These are phyloP conservation scores for Malus hybrid DNA, from an alignment of 331 rosid genomes.

Conservation along the genomic window DNA sequence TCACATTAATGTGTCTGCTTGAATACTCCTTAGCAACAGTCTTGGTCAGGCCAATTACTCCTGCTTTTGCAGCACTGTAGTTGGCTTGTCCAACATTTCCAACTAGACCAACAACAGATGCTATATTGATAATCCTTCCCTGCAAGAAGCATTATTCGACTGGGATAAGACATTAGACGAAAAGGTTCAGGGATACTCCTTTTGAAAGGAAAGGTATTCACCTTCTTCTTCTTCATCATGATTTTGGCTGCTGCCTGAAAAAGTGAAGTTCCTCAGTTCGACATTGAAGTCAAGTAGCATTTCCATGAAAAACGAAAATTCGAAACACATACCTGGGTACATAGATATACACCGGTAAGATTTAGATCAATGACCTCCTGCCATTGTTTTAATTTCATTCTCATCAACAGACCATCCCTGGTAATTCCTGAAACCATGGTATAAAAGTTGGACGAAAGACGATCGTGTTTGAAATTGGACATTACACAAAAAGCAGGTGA, in stretches of 20 bases:
- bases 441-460: constrained; percentile 1
- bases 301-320: neutral
- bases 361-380: constrained; percentile 91
- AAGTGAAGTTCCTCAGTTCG: constrained; percentile 21
- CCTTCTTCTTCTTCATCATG: constrained; percentile 96
- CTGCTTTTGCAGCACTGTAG: constrained; percentile 98
- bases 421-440: constrained; percentile 66
- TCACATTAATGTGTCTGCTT: constrained; percentile 81
- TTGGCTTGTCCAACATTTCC: constrained; percentile 96
- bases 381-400: constrained; percentile 94
- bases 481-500: neutral
- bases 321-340: constrained; percentile 57
- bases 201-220: constrained; percentile 13
- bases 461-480: neutral
- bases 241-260: constrained; percentile 85
- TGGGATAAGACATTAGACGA: neutral
- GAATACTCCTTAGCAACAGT: constrained; percentile 83
- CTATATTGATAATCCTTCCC: constrained; percentile 94
- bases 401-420: constrained; percentile 81
- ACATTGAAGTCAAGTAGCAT: constrained; percentile 3
- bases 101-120: constrained; percentile 91
- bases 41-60: constrained; percentile 94
- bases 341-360: constrained; percentile 89
- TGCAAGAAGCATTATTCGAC: constrained; percentile 26
- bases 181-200: neutral